These are phyloP conservation scores for Panellus pusillus DNA, from an alignment of 768 basidiomycete genomes.

Conservation along the genomic window DNA sequence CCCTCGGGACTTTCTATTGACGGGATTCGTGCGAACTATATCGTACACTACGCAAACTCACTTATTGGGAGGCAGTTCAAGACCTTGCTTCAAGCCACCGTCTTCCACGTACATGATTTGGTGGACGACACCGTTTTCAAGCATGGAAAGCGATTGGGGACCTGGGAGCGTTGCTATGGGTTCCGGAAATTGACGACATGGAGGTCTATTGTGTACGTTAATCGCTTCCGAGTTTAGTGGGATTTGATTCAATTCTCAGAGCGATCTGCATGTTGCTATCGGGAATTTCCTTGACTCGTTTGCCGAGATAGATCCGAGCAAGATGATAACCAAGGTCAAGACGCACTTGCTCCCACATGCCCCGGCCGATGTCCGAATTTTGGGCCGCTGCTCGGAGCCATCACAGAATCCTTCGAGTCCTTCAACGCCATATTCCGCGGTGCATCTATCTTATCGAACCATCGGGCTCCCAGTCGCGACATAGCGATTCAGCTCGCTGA, in stretches of 20 bases:
- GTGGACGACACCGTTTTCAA: slow-evolving; percentile 25
- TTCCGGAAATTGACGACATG: slow-evolving; percentile 36
- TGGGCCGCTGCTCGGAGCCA: slow-evolving; percentile 17
- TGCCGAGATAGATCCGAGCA: slow-evolving; percentile 19
- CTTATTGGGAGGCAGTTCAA: slow-evolving; percentile 46
- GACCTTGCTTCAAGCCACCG: slow-evolving; percentile 34
- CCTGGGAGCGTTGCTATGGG: slow-evolving; percentile 41
- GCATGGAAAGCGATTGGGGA: slow-evolving; percentile 34
- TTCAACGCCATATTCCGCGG: slow-evolving; percentile 30
- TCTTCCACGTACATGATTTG: slow-evolving; percentile 39
- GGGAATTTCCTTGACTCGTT: slow-evolving; percentile 24
- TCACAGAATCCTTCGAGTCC: slow-evolving; percentile 25
- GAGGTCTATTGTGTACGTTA: slow-evolving; percentile 34
- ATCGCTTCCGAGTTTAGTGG: not conserved
- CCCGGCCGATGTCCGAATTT: slow-evolving; percentile 16
- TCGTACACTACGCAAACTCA: slow-evolving; percentile 43
- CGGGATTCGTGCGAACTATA: slow-evolving; percentile 38
- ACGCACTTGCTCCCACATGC: slow-evolving; percentile 18
- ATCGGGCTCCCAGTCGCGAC: slow-evolving; percentile 29
- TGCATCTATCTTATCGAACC: slow-evolving; percentile 28
- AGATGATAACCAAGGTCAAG: slow-evolving; percentile 21
- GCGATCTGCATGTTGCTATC: slow-evolving; percentile 11
- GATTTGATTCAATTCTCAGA: slow-evolving; percentile 7
- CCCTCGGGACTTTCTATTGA: slow-evolving; percentile 31
- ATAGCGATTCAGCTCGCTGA: slow-evolving; percentile 22